phyloP scores from a whole-genome alignment of 805 yeast species.

The Wickerhamomyces xylosicus region DNA sequence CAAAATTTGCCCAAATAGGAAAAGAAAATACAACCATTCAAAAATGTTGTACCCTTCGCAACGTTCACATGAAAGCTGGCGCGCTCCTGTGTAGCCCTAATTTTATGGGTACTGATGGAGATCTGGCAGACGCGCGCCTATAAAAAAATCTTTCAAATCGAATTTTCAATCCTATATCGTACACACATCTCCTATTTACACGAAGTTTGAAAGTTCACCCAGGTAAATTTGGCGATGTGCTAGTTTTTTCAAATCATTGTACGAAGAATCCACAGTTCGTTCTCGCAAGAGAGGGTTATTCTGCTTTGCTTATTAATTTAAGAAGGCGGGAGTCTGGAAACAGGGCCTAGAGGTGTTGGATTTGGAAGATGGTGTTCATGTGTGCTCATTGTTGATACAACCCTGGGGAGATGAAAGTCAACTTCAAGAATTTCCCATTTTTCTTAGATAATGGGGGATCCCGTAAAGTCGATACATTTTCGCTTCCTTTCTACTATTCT shows the following conservation, averaged over 20 bases:
- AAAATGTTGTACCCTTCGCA: no score
- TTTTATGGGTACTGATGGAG: no score
- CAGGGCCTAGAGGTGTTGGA: neutral
- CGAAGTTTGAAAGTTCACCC: slow-evolving; percentile 9
- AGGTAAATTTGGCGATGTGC: slow-evolving; percentile 2
- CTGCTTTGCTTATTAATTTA: slow-evolving; percentile 9
- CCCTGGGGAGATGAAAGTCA: slow-evolving; percentile 6
- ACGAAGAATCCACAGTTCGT: neutral
- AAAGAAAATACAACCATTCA: no score
- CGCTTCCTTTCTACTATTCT: no score
- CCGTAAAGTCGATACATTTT: slow-evolving; percentile 8
- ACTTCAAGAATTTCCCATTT: slow-evolving; percentile 6
- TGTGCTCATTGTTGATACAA: slow-evolving; percentile 1
- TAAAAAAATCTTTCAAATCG: no score
- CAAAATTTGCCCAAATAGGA: no score
- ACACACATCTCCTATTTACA: no score
- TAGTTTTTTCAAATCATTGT: neutral
- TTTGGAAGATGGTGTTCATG: neutral
- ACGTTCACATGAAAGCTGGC: no score
- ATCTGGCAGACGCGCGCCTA: no score
- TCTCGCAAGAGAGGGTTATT: slow-evolving; percentile 1
- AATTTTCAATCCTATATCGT: no score
- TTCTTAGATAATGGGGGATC: slow-evolving; percentile 6
- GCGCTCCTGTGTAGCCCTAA: no score
- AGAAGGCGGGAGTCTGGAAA: slow-evolving; percentile 4